phyloP scores from a whole-genome alignment of 805 yeast genomes.

The Wickerhamomyces bisporus region DNA sequence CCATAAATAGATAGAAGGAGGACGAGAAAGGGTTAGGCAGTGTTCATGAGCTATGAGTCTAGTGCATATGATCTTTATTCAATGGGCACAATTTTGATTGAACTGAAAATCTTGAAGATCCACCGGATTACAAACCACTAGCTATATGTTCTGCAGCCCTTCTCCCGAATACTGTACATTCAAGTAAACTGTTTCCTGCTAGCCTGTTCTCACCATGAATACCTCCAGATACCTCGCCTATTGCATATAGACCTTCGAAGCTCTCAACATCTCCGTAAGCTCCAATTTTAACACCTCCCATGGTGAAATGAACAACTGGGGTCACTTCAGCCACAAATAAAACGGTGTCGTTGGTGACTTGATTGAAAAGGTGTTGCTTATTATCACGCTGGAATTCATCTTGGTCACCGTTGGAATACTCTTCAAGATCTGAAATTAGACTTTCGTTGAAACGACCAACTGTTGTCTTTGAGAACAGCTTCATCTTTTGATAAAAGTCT shows the following conservation, averaged over 20 bases:
- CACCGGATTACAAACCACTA: no score
- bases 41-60: no score
- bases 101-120: no score
- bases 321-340: slow-evolving; percentile 49
- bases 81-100: no score
- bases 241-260: slow-evolving; percentile 47
- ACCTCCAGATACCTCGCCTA: slow-evolving; percentile 67
- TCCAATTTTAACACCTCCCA: slow-evolving; percentile 61
- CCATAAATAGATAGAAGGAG: no score
- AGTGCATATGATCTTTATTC: no score
- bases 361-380: slow-evolving; percentile 28
- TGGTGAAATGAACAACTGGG: slow-evolving; percentile 62
- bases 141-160: slow-evolving; percentile 38
- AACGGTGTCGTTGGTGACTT: slow-evolving; percentile 21
- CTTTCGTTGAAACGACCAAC: slow-evolving; percentile 24
- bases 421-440: slow-evolving; percentile 10
- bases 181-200: slow-evolving; percentile 23
- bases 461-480: slow-evolving; percentile 27
- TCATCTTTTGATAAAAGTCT: slow-evolving; percentile 43
- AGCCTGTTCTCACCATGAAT: slow-evolving; percentile 61
- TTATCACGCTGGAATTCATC: slow-evolving; percentile 34
- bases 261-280: slow-evolving; percentile 32
- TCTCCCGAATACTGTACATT: slow-evolving; percentile 44
- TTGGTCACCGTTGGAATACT: slow-evolving; percentile 12
- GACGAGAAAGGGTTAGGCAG: no score